phyloP scores from a whole-genome alignment of 345 rosid species.

The Cardiospermum halicacabum region DNA sequence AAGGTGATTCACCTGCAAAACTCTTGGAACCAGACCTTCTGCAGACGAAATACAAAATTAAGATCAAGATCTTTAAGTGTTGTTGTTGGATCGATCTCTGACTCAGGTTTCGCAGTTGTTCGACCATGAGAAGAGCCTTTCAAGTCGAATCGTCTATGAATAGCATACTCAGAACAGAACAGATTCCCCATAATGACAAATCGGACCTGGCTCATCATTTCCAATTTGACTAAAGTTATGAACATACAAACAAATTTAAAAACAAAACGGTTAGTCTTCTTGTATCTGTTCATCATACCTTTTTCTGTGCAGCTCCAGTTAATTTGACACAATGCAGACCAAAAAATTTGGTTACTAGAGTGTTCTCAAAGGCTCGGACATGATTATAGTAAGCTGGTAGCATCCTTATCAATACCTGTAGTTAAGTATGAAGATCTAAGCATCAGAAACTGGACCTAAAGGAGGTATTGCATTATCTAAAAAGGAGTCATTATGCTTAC shows the following conservation, averaged over 20 bases:
- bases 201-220: conserved; percentile 50
- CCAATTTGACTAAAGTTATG: conserved; percentile 12
- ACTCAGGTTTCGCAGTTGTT: conserved; percentile 67
- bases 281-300: conserved; percentile 40
- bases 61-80: conserved; percentile 98
- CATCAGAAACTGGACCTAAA: neutral
- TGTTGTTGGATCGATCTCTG: conserved; percentile 81
- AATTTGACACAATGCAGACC: conserved; percentile 96
- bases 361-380: conserved; percentile 82
- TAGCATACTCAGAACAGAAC: conserved; percentile 63
- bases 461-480: neutral
- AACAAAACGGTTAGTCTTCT: neutral
- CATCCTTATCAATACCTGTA: conserved; percentile 92
- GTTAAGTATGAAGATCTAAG: neutral
- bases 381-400: conserved; percentile 92
- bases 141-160: conserved; percentile 89
- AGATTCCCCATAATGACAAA: conserved; percentile 96
- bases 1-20: conserved; percentile 62
- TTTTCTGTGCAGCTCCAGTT: conserved; percentile 76
- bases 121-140: conserved; percentile 99
- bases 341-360: conserved; percentile 84
- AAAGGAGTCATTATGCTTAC: neutral
- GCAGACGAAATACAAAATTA: conserved; percentile 65
- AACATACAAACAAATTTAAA: neutral
- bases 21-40: conserved; percentile 79